Evolutionary conservation across 345 rosid species (phyloP), one percentile per base, ranked within the genome.

Genomic region (Dipteronia sinensis): DNA sequence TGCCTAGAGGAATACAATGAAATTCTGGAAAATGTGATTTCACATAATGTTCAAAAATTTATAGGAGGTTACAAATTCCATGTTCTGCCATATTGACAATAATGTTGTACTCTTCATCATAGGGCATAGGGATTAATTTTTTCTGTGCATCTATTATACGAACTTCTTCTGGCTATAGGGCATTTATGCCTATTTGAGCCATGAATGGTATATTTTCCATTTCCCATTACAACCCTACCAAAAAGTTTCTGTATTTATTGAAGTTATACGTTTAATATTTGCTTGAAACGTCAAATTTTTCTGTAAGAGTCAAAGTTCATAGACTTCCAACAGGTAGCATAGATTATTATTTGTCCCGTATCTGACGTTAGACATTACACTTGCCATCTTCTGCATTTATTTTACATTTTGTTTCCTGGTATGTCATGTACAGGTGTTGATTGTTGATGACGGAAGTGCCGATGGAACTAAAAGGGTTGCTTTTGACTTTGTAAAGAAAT

Each of bases 401-500:
- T 46, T 71, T 40, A 38, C 31, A 72, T 27, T 46, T 19, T 75
- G 10, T 72, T 51, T 75, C 73, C 63, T 23, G 19, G 42, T 76
- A 70, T 73, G 7, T 71, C 49, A 20, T 85, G 61, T 49, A 73
- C 82, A 97, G 99, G 95, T 97, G 65, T 77, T 94, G 71, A 91
- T 97, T 16, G 84, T 97, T 86, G 99, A 97, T 79, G 98, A 97
- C 77, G 99, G 99, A 83, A 97, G 99, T 85, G 80, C 78, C 68
- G 99, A 97, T 87, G 91, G 85, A 38, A 97, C 99, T 49, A 89
- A 90, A 80, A 87, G 85, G 82, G 97, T 94, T 72, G 99, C 94
- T 69, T 88, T 93, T 80, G 93, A 88, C 78, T 94, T 80, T 79
- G 91, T 90, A 51, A 93, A 82, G 84, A 94, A 86, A 79, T 79